Evolutionary conservation across 805 yeast species (phyloP).

Genomic region (Metschnikowia santaceciliae): DNA sequence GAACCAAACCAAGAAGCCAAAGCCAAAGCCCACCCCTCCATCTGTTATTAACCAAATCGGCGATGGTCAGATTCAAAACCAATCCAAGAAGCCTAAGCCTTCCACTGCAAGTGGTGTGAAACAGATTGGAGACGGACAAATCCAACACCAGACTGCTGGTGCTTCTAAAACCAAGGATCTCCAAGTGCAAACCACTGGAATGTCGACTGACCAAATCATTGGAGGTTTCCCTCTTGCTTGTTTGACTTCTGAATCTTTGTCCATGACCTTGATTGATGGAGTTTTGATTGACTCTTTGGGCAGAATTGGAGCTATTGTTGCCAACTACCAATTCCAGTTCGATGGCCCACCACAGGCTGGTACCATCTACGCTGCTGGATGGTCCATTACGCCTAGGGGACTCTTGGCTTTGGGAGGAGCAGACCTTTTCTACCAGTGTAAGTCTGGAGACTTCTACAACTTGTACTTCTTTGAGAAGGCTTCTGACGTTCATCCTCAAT

Average conservation of each 20-base stretch:
- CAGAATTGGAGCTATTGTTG: slow-evolving; percentile 75
- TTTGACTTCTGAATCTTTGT: slow-evolving; percentile 37
- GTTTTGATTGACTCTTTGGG: slow-evolving; percentile 56
- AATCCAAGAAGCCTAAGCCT: slow-evolving; percentile 19
- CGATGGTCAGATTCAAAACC: slow-evolving; percentile 47
- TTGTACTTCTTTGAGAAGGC: slow-evolving; percentile 57
- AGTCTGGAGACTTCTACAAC: slow-evolving; percentile 75
- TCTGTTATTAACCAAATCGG: slow-evolving; percentile 44
- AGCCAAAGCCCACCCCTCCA: slow-evolving; percentile 21
- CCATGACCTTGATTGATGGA: slow-evolving; percentile 50
- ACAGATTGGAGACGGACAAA: slow-evolving; percentile 26
- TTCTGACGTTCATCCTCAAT: slow-evolving; percentile 45
- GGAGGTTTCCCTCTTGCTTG: slow-evolving; percentile 19
- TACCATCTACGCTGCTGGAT: slow-evolving; percentile 28
- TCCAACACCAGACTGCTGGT: slow-evolving; percentile 21
- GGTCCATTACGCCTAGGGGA: slow-evolving; percentile 48
- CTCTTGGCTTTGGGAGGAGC: slow-evolving; percentile 62
- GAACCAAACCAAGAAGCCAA: slow-evolving; percentile 9
- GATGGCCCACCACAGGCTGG: slow-evolving; percentile 75
- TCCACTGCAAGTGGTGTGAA: slow-evolving; percentile 19
- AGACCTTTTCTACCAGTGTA: slow-evolving; percentile 67
- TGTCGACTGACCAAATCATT: slow-evolving; percentile 25
- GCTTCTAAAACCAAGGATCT: slow-evolving; percentile 28
- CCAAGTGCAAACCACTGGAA: slow-evolving; percentile 25
- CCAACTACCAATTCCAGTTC: slow-evolving; percentile 78